Evolutionary conservation across 2,329 filamentous ascomycete species (phyloP).

Genomic region (Zasmidium cellare): DNA sequence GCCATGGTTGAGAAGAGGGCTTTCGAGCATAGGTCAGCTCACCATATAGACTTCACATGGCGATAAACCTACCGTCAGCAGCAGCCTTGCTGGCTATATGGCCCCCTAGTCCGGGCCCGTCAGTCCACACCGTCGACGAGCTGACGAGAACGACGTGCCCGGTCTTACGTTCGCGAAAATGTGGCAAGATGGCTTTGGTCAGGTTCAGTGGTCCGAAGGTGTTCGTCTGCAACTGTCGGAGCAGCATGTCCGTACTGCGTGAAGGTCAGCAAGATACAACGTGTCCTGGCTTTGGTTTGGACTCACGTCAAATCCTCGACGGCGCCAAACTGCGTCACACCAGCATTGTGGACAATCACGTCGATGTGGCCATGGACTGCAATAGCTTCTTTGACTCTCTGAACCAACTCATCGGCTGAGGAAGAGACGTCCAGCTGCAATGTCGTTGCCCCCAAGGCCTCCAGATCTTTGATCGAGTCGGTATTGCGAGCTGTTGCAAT

Average conservation of each 20-base stretch:
- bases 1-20: conserved; percentile 2
- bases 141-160: conserved; percentile 9
- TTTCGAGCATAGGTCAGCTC: background rate
- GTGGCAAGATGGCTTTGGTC: conserved; percentile 19
- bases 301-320: conserved; percentile 16
- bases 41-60: background rate
- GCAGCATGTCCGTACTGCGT: background rate
- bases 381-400: conserved; percentile 35
- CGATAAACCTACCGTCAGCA: background rate
- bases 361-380: conserved; percentile 39
- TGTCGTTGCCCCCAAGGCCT: conserved; percentile 13
- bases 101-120: conserved; percentile 1
- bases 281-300: background rate
- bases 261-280: background rate
- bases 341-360: conserved; percentile 43
- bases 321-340: conserved; percentile 28
- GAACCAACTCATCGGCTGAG: conserved; percentile 36
- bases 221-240: conserved; percentile 17
- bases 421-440: conserved; percentile 41
- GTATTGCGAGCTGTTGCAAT: conserved; percentile 46
- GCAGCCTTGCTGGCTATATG: conserved; percentile 3
- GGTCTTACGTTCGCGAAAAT: conserved; percentile 16
- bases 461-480: conserved; percentile 13
- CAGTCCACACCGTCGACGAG: conserved; percentile 2
- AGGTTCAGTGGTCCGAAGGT: conserved; percentile 21